Evolutionary conservation across 1,139 yeast species (phyloP).

Genomic region (Sugiyamaella paludigena): DNA sequence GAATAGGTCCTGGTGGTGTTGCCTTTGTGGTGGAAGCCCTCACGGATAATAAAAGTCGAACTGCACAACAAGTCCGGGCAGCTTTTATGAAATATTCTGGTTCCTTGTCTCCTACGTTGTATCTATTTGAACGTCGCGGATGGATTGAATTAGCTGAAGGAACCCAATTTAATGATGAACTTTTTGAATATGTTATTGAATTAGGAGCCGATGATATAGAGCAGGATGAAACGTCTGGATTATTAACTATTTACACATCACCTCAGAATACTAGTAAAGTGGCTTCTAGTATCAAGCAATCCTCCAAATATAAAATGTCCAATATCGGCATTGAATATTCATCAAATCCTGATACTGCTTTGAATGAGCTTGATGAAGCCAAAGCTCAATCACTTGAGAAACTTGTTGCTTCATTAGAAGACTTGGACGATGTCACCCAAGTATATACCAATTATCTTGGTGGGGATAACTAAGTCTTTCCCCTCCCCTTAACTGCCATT

Average conservation of each 20-base stretch:
- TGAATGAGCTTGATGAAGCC: constrained; percentile 46
- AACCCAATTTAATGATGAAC: constrained; percentile 45
- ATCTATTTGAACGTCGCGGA: constrained; percentile 75
- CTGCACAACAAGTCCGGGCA: constrained; percentile 71
- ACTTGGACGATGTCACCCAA: constrained; percentile 75
- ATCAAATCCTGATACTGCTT: constrained; percentile 60
- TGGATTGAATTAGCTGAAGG: constrained; percentile 54
- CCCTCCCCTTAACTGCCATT: too few species aligned
- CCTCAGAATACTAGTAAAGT: constrained; percentile 61
- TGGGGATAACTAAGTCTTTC: too few species aligned
- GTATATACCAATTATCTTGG: constrained; percentile 52
- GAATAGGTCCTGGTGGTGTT: constrained; percentile 89
- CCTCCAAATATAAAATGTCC: constrained; percentile 52
- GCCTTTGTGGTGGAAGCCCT: constrained; percentile 80
- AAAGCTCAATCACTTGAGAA: constrained; percentile 52
- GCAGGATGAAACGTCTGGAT: constrained; percentile 34
- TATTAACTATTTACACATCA: constrained; percentile 46
- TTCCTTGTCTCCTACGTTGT: constrained; percentile 71
- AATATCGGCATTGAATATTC: constrained; percentile 71
- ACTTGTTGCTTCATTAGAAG: constrained; percentile 62
- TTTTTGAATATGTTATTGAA: constrained; percentile 73
- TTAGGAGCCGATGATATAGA: constrained; percentile 78
- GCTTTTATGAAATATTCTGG: constrained; percentile 73
- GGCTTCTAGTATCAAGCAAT: constrained; percentile 53
- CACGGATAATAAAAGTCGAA: constrained; percentile 85